Base-by-base conservation (phyloP, 2,329 filamentous ascomycete species). In the Claviceps sp. region DNA sequence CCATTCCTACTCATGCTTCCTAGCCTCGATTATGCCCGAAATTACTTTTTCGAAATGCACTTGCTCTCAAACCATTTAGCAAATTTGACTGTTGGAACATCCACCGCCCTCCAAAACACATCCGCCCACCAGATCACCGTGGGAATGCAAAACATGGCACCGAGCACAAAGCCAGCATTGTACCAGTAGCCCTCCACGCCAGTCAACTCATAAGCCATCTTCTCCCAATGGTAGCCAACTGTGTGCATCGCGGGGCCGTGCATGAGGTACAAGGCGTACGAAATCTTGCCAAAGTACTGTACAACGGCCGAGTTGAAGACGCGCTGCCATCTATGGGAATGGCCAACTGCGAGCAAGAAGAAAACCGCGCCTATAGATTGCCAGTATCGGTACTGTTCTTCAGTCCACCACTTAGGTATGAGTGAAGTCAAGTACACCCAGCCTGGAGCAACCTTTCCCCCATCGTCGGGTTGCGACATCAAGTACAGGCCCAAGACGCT, bases 241-340 rank as follows among this genome's bases (percentile, higher is more conserved):
- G 71, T 71, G 57, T 79, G 76, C 59, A 76, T 70, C 2, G 74
- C 70, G 3, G 76, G 75, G 0, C 78, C 77, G 60, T 83, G 79
- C 67, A 81, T 75, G 14, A 83, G 70, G 61, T 83, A 83, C 26
- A 83, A 60, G 48, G 77, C 73, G 59, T 79, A 83, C 50, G 76
- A 80, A 56, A 82, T 75, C 59, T 74, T 74, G 53, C 79, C 79
- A 5, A 82, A 66, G 62, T 82, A 82, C 59, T 80, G 77, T 3
- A 79, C 67, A 16, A 70, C 57, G 2, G 64, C 59, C 1, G 67
- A 65, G 59, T 74, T 74, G 63, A 81, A 79, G 52, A 79, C 65
- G 17, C 66, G 63, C 58, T 76, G 74, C 67, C 76, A 74, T 4
- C 60, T 63, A 2, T 64, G 61, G 4, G 72, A 73, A 50, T 73